Percentiles rank a stretch among this genome's conserved stretches.
Conservation (phyloP, 805 yeast genomes). For the Yamadazyma sp. region DNA sequence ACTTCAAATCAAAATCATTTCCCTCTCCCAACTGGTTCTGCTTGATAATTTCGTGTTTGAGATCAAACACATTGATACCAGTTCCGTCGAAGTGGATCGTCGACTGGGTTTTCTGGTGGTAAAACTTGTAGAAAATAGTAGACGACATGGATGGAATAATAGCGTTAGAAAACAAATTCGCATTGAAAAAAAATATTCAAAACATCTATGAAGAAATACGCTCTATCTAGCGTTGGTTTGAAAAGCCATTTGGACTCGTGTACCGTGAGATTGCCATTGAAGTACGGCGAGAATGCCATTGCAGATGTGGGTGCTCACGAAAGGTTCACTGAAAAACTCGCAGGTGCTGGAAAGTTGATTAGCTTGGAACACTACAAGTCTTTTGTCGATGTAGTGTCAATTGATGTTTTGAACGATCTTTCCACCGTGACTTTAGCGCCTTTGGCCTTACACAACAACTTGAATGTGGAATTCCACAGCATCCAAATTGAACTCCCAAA, state of each 20-base stretch:
- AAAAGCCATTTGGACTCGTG: conserved; percentile 9
- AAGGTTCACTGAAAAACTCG: conserved; percentile 20
- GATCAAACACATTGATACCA: conserved; percentile 90
- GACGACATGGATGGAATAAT: conserved; percentile 62
- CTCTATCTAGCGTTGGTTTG: conserved; percentile 13
- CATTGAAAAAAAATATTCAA: conserved; percentile 3
- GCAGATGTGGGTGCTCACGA: conserved; percentile 19
- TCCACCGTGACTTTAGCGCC: conserved; percentile 41
- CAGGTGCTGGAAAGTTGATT: conserved; percentile 25
- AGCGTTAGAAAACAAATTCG: conserved; percentile 2
- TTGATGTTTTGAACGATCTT: conserved; percentile 31
- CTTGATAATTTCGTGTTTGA: conserved; percentile 83
- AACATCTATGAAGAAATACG: conserved; percentile 8
- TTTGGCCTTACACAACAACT: conserved; percentile 17
- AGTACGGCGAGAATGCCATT: conserved; percentile 5
- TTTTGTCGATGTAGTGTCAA: conserved; percentile 29
- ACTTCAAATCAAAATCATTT: conserved; percentile 72
- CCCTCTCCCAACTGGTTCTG: conserved; percentile 83
- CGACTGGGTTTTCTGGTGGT: conserved; percentile 77
- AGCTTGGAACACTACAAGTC: conserved; percentile 20
- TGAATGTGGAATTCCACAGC: conserved; percentile 32
- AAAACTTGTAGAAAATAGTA: conserved; percentile 80
- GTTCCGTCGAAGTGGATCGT: conserved; percentile 93
- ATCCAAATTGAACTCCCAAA: conserved; percentile 31
- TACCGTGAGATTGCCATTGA: conserved; percentile 15